Evolutionary conservation across 257 asterid species (phyloP), one percentile per base, ranked within the genome.

Genomic region (Fraxinus pennsylvanica): DNA sequence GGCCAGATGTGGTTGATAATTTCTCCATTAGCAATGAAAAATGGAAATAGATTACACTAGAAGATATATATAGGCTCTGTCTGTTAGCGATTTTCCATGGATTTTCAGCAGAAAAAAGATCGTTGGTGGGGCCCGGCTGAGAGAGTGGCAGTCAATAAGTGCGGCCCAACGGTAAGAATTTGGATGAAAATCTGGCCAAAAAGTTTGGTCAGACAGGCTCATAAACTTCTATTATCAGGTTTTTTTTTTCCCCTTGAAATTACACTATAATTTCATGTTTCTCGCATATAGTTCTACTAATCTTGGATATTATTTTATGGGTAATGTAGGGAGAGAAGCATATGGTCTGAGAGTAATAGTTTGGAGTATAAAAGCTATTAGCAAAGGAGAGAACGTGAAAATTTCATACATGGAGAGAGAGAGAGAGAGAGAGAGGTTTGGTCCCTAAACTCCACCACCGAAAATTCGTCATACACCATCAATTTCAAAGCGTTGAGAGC

Each of bases 301-400:
- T 80, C 75, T 27, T 68, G 67, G 21, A 19, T 71, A 63, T 79
- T 27, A 2, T 38, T 57, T 78, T 81, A 17, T 71, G 78, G 74
- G 32, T 50, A 72, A 81, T 81, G 83, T 81, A 88, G 92, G 85
- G 36, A 78, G 67, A 67, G 84, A 83, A 77, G 85, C 82, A 45
- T 84, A 77, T 79, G 94, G 97, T 75, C 96, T 97, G 59, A 85
- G 91, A 78, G 72, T 89, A 22, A 68, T 87, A 9, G 84, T 89
- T 63, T 87, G 97, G 25, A 94, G 96, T 79, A 82, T 94, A 78
- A 89, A 92, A 82, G 75, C 71, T 30, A 79, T 94, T 78, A 65
- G 73, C 71, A 85, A 77, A 78, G 91, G 90, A 70, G 96, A 94
- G 75, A 96, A 88, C 80, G 89, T 92, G 80, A 88, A 91, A 7